phyloP scores from a whole-genome alignment of 1,284 basidiomycete genomes.

The Ganoderma resinaceum region DNA sequence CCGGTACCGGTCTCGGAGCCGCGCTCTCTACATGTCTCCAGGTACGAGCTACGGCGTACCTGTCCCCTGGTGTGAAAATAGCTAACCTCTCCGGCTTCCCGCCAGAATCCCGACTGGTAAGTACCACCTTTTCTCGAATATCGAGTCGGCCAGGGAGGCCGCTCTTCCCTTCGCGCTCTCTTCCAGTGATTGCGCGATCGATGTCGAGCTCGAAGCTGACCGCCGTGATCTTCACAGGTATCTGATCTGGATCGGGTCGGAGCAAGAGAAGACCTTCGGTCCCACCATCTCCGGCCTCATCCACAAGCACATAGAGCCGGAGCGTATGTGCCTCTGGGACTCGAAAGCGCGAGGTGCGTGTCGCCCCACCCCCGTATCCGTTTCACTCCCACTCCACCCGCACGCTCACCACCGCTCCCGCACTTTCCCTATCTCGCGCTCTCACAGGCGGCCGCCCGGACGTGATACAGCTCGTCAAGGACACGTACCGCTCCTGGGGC shows the following conservation, averaged over 20 bases:
- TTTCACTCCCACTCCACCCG: background rate
- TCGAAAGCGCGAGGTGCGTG: slow-evolving; percentile 62
- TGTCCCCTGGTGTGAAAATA: background rate
- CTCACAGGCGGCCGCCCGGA: slow-evolving; percentile 49
- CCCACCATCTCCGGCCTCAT: slow-evolving; percentile 54
- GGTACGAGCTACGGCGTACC: slow-evolving; percentile 26
- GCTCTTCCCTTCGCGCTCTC: background rate
- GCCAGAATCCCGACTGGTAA: slow-evolving; percentile 67
- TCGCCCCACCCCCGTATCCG: background rate
- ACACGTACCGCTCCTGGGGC: slow-evolving; percentile 46
- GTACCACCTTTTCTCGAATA: slow-evolving; percentile 26
- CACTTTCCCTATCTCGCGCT: slow-evolving; percentile 2
- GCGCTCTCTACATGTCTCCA: slow-evolving; percentile 52
- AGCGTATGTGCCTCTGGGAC: slow-evolving; percentile 68
- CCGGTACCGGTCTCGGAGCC: slow-evolving; percentile 53
- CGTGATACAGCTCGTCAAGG: slow-evolving; percentile 48
- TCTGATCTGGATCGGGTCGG: slow-evolving; percentile 64
- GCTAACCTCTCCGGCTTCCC: slow-evolving; percentile 9
- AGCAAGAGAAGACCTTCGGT: slow-evolving; percentile 53
- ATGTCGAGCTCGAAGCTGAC: slow-evolving; percentile 5
- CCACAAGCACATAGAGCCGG: slow-evolving; percentile 58
- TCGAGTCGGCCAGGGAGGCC: background rate
- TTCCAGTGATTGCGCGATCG: background rate
- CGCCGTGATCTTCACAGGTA: slow-evolving; percentile 48
- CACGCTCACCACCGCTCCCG: slow-evolving; percentile 4